Conservation (phyloP, 1,284 basidiomycete species). For the Tilletia caries region DNA sequence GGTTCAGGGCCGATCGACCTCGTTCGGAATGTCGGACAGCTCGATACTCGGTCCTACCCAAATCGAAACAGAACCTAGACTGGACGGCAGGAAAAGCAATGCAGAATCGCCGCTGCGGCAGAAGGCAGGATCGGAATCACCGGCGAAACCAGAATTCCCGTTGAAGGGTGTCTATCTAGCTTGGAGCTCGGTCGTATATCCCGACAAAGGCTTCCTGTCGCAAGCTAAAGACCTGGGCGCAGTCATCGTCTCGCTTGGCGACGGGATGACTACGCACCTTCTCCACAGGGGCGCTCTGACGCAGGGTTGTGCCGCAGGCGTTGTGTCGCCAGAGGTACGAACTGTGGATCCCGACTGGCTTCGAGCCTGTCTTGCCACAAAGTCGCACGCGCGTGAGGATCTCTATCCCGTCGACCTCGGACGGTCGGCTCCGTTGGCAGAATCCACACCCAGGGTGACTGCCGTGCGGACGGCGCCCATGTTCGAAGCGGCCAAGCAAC, state of each 20-base stretch:
- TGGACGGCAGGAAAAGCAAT: background rate
- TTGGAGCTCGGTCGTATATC: background rate
- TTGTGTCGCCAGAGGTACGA: background rate
- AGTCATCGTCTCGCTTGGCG: background rate
- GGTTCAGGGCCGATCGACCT: background rate
- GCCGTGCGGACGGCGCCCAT: background rate
- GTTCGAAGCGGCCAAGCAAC: background rate
- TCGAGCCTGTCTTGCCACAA: background rate
- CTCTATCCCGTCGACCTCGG: constrained; percentile 3
- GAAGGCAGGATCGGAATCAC: background rate
- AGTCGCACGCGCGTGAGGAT: background rate
- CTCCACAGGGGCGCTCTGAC: background rate
- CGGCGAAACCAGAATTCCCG: background rate
- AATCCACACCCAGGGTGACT: background rate
- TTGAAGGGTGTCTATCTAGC: background rate
- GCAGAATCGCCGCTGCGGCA: background rate
- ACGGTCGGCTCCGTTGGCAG: background rate
- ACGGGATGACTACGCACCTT: background rate
- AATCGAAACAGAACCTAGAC: background rate
- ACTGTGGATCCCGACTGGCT: background rate
- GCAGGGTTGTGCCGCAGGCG: background rate
- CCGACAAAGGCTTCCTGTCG: background rate
- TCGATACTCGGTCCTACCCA: background rate
- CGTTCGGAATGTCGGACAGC: background rate
- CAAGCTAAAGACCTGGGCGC: background rate